Base-by-base conservation (phyloP, 768 basidiomycete genomes). In the Filobasidium floriforme region DNA sequence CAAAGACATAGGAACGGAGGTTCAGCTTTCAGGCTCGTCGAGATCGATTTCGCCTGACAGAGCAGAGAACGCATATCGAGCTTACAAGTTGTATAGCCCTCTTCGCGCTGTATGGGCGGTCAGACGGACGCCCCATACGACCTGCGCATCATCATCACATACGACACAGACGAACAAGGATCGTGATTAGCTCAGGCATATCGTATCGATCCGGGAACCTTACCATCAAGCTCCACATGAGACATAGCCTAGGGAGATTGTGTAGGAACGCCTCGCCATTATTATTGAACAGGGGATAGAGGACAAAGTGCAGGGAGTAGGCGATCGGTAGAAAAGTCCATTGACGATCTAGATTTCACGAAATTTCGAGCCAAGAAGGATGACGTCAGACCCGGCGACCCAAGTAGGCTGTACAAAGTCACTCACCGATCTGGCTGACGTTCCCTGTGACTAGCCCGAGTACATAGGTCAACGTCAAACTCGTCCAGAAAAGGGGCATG, bases 71-170 rank as follows among this genome's bases (percentile, higher is more conserved):
- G 4, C 46, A 12, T 18, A 3, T 24, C 24, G 19, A 26, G 78
- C 86, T 65, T 71, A 89, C 88, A 87, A 76, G 59, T 77, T 82
- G 73, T 90, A 91, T 7, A 94, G 81, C 2, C 90, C 94, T 60
- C 94, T 84, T 41, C 91, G 82, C 77, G 86, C 86, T 0, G 91
- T 88, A 74, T 97, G 91, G 73, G 89, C 90, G 7, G 84, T 84
- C 59, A 94, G 79, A 52, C 90, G 82, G 22, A 55, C 59, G 14
- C 66, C 75, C 73, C 77, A 81, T 15, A 72, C 63, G 41, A 72
- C 40, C 69, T 75, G 59, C 24, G 66, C 9, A 37, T 37, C n/a
- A n/a, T n/a, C n/a, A n/a, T 37, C 32, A 37, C 32, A 37, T 4
- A 9, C 32, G 9, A 37, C 3, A 37, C 3, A 37, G 9, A 37